Evolutionary conservation across 768 basidiomycete genomes (phyloP).

Genomic region (Tephrocybe sp.): DNA sequence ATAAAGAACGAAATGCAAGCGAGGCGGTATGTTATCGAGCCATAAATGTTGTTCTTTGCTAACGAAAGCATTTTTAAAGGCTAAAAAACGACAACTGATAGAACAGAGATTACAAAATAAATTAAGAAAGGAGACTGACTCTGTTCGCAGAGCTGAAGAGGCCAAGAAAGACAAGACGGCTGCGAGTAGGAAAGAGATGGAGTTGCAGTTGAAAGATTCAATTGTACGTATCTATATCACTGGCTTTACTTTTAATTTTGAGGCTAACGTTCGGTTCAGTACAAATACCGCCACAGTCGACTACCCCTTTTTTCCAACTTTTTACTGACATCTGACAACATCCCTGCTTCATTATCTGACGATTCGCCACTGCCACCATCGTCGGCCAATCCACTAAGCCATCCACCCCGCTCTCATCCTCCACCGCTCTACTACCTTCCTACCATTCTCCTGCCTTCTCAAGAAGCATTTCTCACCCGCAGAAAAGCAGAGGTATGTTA

Average conservation of each 20-base stretch:
- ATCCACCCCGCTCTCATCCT: conserved; percentile 62
- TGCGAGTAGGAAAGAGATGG: conserved; percentile 80
- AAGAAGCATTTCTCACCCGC: conserved; percentile 62
- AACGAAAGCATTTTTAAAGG: too few species aligned
- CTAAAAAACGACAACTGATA: conserved; percentile 79
- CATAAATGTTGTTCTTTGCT: too few species aligned
- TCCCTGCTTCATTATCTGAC: conserved; percentile 40
- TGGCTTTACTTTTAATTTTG: too few species aligned
- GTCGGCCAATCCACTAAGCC: conserved; percentile 38
- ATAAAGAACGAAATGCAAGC: conserved; percentile 80
- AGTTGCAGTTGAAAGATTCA: conserved; percentile 76
- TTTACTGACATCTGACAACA: conserved; percentile 68
- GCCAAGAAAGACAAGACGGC: conserved; percentile 77
- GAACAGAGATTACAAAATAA: conserved; percentile 85
- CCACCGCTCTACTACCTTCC: conserved; percentile 80
- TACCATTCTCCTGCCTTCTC: conserved; percentile 59
- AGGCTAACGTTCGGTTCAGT: conserved; percentile 33
- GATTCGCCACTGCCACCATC: conserved; percentile 29
- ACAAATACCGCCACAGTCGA: conserved; percentile 69
- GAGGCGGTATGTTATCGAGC: conserved; percentile 77
- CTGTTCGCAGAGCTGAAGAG: conserved; percentile 82
- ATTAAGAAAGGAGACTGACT: conserved; percentile 80
- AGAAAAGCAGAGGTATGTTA: conserved; percentile 65
- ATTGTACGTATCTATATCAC: conserved; percentile 48
- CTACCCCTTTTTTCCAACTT: conserved; percentile 75